Evolutionary conservation across 306 rosid genomes (phyloP).

Genomic region (Vigna trinervia): DNA sequence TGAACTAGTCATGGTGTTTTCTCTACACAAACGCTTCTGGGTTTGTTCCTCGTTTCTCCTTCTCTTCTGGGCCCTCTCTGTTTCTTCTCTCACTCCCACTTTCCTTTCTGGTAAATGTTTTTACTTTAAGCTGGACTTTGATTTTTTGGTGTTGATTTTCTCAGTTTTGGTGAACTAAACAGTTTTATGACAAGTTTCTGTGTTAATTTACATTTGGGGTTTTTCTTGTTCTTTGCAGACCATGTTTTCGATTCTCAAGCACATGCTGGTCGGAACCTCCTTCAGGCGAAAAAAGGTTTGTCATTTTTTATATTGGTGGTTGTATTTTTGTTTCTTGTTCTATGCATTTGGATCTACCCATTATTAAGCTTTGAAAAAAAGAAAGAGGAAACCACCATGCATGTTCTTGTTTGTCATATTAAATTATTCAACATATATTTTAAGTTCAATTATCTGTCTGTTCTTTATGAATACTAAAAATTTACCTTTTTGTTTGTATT

Average conservation of each 20-base stretch:
- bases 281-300: constrained; percentile 83
- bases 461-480: too few relatives aligned
- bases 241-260: constrained; percentile 53
- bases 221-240: constrained; percentile 52
- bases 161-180: neutral
- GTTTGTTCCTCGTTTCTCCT: neutral
- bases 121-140: neutral
- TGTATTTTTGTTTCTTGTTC: too few relatives aligned
- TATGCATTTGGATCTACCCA: neutral
- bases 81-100: neutral
- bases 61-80: neutral
- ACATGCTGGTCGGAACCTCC: constrained; percentile 70
- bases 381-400: neutral
- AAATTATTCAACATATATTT: neutral
- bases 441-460: neutral
- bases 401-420: neutral
- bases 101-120: neutral
- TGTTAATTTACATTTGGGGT: constrained; percentile 19
- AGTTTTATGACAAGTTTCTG: too few relatives aligned
- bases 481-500: too few relatives aligned
- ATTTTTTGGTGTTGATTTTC: neutral
- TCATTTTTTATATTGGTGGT: neutral
- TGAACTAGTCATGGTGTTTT: neutral
- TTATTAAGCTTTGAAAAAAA: neutral
- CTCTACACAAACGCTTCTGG: neutral